Conservation (phyloP, 106 monocot species). For the Dendrobium nobile region DNA sequence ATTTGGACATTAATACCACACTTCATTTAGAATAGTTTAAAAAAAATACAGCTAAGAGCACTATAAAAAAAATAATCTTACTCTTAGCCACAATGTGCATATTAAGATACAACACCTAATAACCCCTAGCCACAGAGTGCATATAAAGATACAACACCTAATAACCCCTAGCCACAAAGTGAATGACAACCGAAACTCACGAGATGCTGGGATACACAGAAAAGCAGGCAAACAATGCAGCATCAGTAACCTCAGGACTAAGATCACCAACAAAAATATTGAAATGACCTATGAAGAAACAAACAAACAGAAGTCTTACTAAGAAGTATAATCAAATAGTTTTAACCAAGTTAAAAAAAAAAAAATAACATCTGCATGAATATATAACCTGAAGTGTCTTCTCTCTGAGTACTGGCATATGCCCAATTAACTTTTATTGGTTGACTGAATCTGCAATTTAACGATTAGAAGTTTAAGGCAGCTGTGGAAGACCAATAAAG, state of each 20-base stretch:
- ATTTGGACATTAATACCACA: not conserved
- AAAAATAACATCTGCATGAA: not conserved
- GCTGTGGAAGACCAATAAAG: not conserved
- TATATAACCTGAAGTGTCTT: constrained; percentile 60
- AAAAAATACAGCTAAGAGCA: not conserved
- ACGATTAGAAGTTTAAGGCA: not conserved
- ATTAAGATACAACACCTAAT: not conserved
- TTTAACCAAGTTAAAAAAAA: not conserved
- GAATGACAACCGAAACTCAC: constrained; percentile 27
- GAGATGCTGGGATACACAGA: constrained; percentile 73
- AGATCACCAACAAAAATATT: constrained; percentile 93
- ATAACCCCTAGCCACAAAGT: not conserved
- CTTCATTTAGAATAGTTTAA: not conserved
- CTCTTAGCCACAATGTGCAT: not conserved
- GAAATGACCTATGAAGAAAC: constrained; percentile 32
- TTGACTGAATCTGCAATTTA: constrained; percentile 52
- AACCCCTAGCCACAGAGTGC: not conserved
- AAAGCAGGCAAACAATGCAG: constrained; percentile 64
- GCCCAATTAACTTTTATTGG: constrained; percentile 92
- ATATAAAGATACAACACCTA: not conserved
- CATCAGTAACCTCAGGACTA: constrained; percentile 81
- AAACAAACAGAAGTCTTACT: not conserved
- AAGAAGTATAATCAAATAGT: not conserved
- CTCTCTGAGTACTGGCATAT: constrained; percentile 79
- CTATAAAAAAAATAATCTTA: not conserved